phyloP scores from a whole-genome alignment of 208 protist genomes.

The Acanthamoeba healyi region DNA sequence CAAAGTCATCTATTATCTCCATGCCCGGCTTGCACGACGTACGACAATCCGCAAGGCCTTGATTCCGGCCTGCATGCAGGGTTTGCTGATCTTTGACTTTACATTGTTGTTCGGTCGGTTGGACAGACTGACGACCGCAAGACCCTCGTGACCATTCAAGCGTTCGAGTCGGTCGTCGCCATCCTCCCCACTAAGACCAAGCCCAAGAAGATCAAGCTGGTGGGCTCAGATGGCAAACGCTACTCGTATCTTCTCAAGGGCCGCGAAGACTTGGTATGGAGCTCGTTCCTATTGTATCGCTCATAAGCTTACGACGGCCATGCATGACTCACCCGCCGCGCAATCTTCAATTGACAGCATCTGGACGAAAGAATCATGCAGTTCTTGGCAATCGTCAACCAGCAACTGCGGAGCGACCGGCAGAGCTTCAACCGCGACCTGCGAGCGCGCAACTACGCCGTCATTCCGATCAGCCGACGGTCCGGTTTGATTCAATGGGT shows the following conservation, averaged over 20 bases:
- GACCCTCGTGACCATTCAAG: constrained; percentile 74
- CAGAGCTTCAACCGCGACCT: constrained; percentile 45
- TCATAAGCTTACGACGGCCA: background rate
- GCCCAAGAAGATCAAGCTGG: constrained; percentile 85
- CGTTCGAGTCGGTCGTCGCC: constrained; percentile 64
- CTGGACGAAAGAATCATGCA: constrained; percentile 90
- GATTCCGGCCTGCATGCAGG: too few species aligned
- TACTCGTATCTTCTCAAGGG: constrained; percentile 89
- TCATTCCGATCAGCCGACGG: constrained; percentile 82
- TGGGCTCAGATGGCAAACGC: constrained; percentile 83
- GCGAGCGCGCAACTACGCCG: constrained; percentile 81
- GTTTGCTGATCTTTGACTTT: too few species aligned
- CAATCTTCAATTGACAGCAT: constrained; percentile 53
- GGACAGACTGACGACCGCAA: background rate
- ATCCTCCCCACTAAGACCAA: constrained; percentile 88
- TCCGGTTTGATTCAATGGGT: constrained; percentile 89
- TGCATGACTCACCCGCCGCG: background rate
- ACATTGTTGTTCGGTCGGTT: too few species aligned
- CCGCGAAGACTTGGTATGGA: constrained; percentile 86
- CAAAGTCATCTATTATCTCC: constrained; percentile 69
- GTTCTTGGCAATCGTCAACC: constrained; percentile 84
- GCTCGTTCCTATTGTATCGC: background rate
- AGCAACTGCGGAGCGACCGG: constrained; percentile 78
- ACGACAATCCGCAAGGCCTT: too few species aligned
- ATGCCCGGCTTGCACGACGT: constrained; percentile 80